These are phyloP conservation scores for Pisolithus marmoratus DNA, from an alignment of 768 basidiomycete genomes.

Conservation along the genomic window DNA sequence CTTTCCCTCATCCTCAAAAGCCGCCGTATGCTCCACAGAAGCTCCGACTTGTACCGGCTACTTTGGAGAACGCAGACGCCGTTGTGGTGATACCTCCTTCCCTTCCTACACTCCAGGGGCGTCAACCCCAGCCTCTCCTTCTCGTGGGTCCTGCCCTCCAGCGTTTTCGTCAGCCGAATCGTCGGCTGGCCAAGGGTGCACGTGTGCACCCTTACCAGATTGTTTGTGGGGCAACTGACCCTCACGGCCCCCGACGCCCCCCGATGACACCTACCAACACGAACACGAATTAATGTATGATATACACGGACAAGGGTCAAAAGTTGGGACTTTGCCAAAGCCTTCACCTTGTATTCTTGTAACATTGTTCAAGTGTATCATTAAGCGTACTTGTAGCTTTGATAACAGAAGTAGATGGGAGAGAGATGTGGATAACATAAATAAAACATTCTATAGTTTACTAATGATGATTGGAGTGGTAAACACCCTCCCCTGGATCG, in stretches of 20 bases:
- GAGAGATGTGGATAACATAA: no score
- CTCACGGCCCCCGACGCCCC: slow-evolving; percentile 2
- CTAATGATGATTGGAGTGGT: no score
- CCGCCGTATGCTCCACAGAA: slow-evolving; percentile 14
- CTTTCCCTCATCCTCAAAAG: slow-evolving; percentile 7
- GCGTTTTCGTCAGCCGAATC: slow-evolving; percentile 38
- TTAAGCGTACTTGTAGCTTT: slow-evolving; percentile 3
- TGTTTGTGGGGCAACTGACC: slow-evolving; percentile 15
- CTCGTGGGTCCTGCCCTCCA: slow-evolving; percentile 46
- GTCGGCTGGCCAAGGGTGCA: slow-evolving; percentile 39
- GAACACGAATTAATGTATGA: background rate
- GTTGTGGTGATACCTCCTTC: slow-evolving; percentile 39
- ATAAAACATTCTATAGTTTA: no score
- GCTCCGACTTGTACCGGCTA: slow-evolving; percentile 43
- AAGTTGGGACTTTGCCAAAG: background rate
- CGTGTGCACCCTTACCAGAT: slow-evolving; percentile 56
- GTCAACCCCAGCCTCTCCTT: slow-evolving; percentile 31
- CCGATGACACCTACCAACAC: background rate
- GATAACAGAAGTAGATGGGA: no score
- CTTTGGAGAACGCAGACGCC: slow-evolving; percentile 50
- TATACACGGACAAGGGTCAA: background rate
- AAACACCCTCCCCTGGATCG: no score
- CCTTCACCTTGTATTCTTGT: no score
- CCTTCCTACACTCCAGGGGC: slow-evolving; percentile 17
- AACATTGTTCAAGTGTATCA: slow-evolving; percentile 11